Base-by-base conservation (phyloP, 192 early-diverging fungal species). In the Gamsiella multidivaricata region DNA sequence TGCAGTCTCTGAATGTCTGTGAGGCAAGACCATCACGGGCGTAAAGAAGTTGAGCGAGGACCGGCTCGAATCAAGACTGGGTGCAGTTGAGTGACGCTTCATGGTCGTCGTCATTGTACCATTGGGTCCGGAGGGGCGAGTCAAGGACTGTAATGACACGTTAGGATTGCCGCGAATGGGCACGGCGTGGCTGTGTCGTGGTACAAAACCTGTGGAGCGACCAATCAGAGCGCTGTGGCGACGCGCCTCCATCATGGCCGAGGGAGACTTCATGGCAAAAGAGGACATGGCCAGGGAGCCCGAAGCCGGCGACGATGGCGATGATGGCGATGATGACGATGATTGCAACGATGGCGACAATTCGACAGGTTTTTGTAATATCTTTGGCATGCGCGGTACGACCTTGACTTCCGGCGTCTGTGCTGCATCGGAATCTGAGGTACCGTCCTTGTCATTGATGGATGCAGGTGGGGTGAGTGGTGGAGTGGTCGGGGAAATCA, bases 1-100 rank as follows among this genome's bases (percentile, higher is more conserved):
- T 23, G 75, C 43, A 10, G 46, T 79, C 29, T 80, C 70, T 0
- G 65, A 61, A 59, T 87, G 78, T 23, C 65, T 54, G 61, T 87
- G 75, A 32, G 65, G 71, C 28, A 80, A 15, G 3, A 80, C 56
- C 61, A 63, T 63, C 25, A 58, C 23, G 11, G 74, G 74, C 3
- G 60, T 43, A 41, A 42, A 69, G 4, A 42, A 69, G 4, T 29
- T 55, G 26, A 53, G 58, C 18, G 52, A 54, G 5, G 74, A 78
- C 29, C 61, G 59, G 54, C 57, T 68, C 29, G 74, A 78, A 8
- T 69, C 60, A 26, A 78, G 14, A 59, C 74, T 78, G 36, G 61
- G 74, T 9, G 65, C 65, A 0, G 65, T 58, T 3, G 74, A 78
- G 14, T 78, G 74, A 8, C 74, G 42, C 60, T 78, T 78, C 33